Percentiles rank a stretch among this genome's conserved stretches.
Conservation (phyloP, 2,329 filamentous ascomycete species). For the Fusarium humuli region DNA sequence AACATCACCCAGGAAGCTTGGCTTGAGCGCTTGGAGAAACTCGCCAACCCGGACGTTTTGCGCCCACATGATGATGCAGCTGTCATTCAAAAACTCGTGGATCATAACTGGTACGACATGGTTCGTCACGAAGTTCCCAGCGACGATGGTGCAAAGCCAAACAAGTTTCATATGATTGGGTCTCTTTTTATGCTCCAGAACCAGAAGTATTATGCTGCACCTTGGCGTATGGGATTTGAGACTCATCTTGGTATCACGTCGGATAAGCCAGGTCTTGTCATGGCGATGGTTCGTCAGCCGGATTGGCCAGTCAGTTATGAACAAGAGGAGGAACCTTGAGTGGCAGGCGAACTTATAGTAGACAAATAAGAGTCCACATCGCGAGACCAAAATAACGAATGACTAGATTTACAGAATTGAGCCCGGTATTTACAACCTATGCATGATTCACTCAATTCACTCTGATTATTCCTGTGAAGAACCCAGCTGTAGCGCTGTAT, state of each 20-base stretch:
- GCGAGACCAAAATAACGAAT: background rate
- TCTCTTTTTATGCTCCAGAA: constrained; percentile 32
- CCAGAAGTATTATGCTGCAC: background rate
- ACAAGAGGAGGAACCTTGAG: constrained; percentile 2
- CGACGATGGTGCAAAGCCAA: constrained; percentile 12
- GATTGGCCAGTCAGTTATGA: constrained; percentile 18
- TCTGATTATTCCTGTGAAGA: background rate
- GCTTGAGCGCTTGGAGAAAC: constrained; percentile 8
- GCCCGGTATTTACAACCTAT: background rate
- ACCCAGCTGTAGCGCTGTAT: no score
- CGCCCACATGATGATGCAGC: constrained; percentile 22
- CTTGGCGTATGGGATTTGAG: constrained; percentile 27
- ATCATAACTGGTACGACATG: constrained; percentile 28
- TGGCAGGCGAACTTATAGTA: background rate
- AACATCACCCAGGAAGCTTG: constrained; percentile 22
- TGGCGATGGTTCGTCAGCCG: constrained; percentile 20
- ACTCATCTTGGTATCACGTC: constrained; percentile 24
- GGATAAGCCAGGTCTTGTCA: constrained; percentile 20
- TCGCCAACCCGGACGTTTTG: constrained; percentile 4
- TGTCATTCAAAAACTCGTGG: constrained; percentile 27
- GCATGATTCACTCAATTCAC: background rate
- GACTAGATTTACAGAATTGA: background rate
- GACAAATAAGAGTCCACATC: no score
- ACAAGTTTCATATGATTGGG: constrained; percentile 31
- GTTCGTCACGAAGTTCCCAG: constrained; percentile 25